Conservation (phyloP, 768 basidiomycete genomes). For the Leucosporidium creatinivorum region DNA sequence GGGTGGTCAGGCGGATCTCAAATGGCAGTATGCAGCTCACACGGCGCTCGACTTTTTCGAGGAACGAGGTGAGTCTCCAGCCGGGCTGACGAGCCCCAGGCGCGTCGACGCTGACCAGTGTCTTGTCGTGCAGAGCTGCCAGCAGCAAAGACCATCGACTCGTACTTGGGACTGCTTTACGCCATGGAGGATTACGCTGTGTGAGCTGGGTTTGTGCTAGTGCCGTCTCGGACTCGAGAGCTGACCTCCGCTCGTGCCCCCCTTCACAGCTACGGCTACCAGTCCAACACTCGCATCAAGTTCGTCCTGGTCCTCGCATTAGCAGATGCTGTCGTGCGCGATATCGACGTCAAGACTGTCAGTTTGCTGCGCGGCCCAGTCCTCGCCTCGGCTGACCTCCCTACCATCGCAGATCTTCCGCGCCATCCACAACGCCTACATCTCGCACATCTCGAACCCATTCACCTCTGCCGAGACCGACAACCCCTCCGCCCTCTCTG, state of each 20-base stretch:
- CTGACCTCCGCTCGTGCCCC: background rate
- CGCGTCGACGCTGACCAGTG: background rate
- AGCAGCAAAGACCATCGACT: constrained; percentile 56
- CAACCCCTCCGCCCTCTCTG: constrained; percentile 52
- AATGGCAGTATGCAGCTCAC: constrained; percentile 83
- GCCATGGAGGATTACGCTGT: constrained; percentile 89
- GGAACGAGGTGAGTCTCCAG: constrained; percentile 61
- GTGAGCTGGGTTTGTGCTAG: constrained; percentile 4
- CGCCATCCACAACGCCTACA: constrained; percentile 81
- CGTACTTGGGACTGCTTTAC: constrained; percentile 77
- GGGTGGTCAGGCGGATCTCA: constrained; percentile 53
- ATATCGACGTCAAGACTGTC: constrained; percentile 69
- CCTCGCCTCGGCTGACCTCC: background rate
- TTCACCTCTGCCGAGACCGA: constrained; percentile 49
- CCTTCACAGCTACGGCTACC: constrained; percentile 60
- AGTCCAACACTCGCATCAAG: constrained; percentile 79
- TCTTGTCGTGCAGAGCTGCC: constrained; percentile 43
- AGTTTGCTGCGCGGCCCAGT: constrained; percentile 35
- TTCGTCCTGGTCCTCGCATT: constrained; percentile 73
- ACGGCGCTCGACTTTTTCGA: constrained; percentile 85
- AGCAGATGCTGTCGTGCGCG: constrained; percentile 71
- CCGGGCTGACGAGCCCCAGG: background rate
- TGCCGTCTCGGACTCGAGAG: background rate
- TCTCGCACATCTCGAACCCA: constrained; percentile 73
- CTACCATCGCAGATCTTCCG: constrained; percentile 61